These are phyloP conservation scores for Yamadazyma laniorum DNA, from an alignment of 805 yeast genomes.

Conservation along the genomic window DNA sequence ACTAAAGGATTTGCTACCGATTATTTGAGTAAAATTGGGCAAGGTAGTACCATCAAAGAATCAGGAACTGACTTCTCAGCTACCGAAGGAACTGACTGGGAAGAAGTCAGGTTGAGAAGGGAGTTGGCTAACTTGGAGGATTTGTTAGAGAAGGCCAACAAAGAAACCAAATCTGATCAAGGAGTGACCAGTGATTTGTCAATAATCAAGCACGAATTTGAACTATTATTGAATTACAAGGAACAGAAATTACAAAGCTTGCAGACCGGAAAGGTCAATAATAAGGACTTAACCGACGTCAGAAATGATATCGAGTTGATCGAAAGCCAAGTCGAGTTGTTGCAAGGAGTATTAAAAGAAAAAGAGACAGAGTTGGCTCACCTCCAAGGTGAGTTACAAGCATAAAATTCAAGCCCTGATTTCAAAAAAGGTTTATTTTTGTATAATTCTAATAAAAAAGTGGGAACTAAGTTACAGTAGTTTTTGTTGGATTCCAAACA, in stretches of 20 bases:
- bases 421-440: not conserved
- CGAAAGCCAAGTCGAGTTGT: conserved; percentile 69
- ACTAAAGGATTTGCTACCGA: conserved; percentile 48
- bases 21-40: conserved; percentile 57
- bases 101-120: conserved; percentile 76
- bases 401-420: no score
- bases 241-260: conserved; percentile 48
- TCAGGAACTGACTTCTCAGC: conserved; percentile 70
- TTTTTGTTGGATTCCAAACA: no score
- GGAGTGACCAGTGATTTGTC: conserved; percentile 24
- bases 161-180: conserved; percentile 17
- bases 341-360: conserved; percentile 64
- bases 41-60: conserved; percentile 34
- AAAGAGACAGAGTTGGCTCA: conserved; percentile 60
- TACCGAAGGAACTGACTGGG: conserved; percentile 87
- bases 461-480: conserved; percentile 5
- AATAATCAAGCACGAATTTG: conserved; percentile 61
- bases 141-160: conserved; percentile 53
- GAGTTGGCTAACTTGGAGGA: conserved; percentile 74
- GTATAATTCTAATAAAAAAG: conserved; percentile 2
- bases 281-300: conserved; percentile 49
- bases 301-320: conserved; percentile 64
- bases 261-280: conserved; percentile 8
- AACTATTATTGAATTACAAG: conserved; percentile 78
- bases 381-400: conserved; percentile 37